Evolutionary conservation across 2,329 filamentous ascomycete genomes (phyloP).

Genomic region (Aspergillus cejpii): DNA sequence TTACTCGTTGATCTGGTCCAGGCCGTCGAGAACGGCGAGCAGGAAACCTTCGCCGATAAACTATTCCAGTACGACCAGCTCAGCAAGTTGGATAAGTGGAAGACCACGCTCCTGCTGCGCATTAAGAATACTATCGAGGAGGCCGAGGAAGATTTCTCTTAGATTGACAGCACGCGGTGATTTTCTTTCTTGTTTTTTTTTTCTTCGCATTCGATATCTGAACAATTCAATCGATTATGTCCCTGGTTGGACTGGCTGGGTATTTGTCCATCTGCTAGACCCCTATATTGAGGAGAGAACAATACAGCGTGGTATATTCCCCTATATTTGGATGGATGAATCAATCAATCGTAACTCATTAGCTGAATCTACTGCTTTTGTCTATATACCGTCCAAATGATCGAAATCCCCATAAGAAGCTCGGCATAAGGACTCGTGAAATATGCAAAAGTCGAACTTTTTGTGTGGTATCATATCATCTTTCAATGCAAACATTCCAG

Average conservation of each 20-base stretch:
- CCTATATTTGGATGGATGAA: too few relatives aligned
- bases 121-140: constrained; percentile 79
- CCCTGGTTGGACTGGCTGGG: constrained; percentile 2
- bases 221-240: not conserved
- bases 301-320: not conserved
- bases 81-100: constrained; percentile 94
- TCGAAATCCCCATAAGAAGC: not conserved
- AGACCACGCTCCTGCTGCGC: constrained; percentile 74
- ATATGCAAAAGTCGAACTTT: not conserved
- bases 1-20: constrained; percentile 70
- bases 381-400: too few relatives aligned
- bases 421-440: not conserved
- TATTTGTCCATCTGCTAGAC: not conserved
- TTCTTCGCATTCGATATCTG: not conserved
- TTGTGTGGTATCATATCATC: constrained; percentile 29
- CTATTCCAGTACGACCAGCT: constrained; percentile 85
- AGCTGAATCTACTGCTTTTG: too few relatives aligned
- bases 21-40: constrained; percentile 68
- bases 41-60: constrained; percentile 78
- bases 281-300: not conserved
- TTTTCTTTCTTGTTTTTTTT: constrained; percentile 6
- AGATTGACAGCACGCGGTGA: constrained; percentile 17
- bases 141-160: constrained; percentile 62
- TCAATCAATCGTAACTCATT: too few relatives aligned
- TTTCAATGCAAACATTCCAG: constrained; percentile 7